Percentiles rank a stretch among this genome's conserved stretches.
Conservation (phyloP, 371 early-diverging fungal genomes). For the Rhizomucor pusillus region DNA sequence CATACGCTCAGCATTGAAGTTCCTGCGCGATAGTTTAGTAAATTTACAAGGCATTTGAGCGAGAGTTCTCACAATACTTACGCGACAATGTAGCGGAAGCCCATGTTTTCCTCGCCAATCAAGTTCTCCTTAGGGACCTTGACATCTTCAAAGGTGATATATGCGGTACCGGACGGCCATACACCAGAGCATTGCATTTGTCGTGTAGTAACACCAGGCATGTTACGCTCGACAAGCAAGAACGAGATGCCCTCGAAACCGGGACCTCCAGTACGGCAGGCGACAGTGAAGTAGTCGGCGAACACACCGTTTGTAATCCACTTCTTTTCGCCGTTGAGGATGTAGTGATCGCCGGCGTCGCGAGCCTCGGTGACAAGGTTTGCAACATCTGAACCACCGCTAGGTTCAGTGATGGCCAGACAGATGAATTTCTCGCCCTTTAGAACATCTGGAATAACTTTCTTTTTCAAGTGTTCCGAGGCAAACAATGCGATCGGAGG, state of each 20-base stretch:
- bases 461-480: conserved; percentile 55
- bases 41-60: no score
- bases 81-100: conserved; percentile 80
- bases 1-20: conserved; percentile 80
- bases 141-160: conserved; percentile 82
- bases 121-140: conserved; percentile 80
- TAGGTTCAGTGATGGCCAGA: conserved; percentile 66
- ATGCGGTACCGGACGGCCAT: conserved; percentile 80
- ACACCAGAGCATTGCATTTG: conserved; percentile 75
- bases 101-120: conserved; percentile 85
- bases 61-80: conserved; percentile 7
- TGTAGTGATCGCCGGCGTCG: conserved; percentile 51
- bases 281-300: conserved; percentile 72
- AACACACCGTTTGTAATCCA: conserved; percentile 86
- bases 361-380: conserved; percentile 73
- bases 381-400: conserved; percentile 82
- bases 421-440: conserved; percentile 66
- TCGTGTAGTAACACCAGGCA: conserved; percentile 81
- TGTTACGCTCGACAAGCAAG: conserved; percentile 72
- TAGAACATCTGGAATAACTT: conserved; percentile 56
- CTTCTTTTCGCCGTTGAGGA: conserved; percentile 88
- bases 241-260: conserved; percentile 86
- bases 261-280: conserved; percentile 73
- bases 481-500: conserved; percentile 70
- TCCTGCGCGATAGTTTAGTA: conserved; percentile 16